Base-by-base conservation (phyloP, 2,329 filamentous ascomycete genomes). In the Penicillium sp. region DNA sequence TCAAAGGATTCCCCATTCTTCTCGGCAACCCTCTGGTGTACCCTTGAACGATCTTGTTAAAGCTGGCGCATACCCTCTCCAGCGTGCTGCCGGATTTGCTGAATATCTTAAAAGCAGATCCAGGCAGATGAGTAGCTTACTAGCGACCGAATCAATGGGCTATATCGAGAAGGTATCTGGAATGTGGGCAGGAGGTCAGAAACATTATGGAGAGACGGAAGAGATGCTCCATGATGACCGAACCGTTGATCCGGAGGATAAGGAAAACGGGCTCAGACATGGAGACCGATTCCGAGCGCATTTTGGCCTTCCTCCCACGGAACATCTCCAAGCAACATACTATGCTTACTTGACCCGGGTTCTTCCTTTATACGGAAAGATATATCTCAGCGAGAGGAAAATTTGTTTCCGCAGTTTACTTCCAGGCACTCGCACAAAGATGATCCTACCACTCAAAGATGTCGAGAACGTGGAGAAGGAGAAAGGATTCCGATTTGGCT, bases 131-230 rank as follows among this genome's bases (percentile, higher is more conserved):
- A 92, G 91, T 62, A 91, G 83, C 30, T 79, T 96, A 8, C 79
- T 98, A 49, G 91, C 94, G 6, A 92, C 89, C 0, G 93, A 97
- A 75, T 96, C 94, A 0, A 96, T 97, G 88, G 93, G 92, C 1
- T 98, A 98, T 73, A 89, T 97, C 35, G 93, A 96, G 72, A 98
- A 97, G 76, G 93, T 98, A 0, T 96, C 94, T 0, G 94, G 93
- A 40, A 98, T 98, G 91, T 95, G 95, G 87, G 91, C 93, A 67
- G 95, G 95, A 37, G 92, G 92, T 13, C 89, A 89, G 69, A 93
- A 89, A 70, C 94, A 98, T 76, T 99, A 98, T 70, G 88, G 89
- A 53, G 90, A 92, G 22, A 85, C 84, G 25, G 87, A 91, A 72
- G 80, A 84, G 14, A 82, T 88, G 10, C 80, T 85, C 7, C 85